A percentile compares a stretch with the other conserved stretches of the same genome.
Evolutionary conservation across 192 early-diverging fungal genomes (phyloP).

Genomic region (Linnemannia exigua): DNA sequence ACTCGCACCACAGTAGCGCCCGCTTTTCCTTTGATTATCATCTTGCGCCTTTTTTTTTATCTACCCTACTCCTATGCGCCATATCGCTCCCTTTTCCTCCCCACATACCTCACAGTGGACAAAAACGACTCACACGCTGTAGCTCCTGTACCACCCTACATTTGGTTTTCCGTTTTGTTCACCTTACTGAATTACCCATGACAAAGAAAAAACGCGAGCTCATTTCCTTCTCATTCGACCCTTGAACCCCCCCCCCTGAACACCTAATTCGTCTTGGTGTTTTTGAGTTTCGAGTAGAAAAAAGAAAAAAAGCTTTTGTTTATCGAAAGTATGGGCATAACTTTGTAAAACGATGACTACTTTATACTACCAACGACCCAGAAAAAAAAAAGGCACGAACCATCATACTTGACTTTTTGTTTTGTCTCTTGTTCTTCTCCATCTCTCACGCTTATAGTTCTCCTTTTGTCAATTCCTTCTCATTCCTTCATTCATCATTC

Average conservation of each 20-base stretch:
- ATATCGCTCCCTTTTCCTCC: neutral
- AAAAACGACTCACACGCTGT: neutral
- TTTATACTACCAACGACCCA: neutral
- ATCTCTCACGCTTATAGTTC: neutral
- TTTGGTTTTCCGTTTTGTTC: neutral
- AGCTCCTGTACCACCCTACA: neutral
- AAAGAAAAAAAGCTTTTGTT: neutral
- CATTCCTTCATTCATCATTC: neutral
- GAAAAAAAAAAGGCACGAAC: neutral
- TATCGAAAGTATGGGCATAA: neutral
- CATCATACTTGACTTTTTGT: neutral
- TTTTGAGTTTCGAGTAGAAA: too few species aligned
- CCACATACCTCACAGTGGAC: neutral
- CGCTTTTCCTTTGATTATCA: neutral
- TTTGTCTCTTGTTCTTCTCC: neutral
- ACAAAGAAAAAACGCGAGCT: constrained; percentile 12
- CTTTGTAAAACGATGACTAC: neutral
- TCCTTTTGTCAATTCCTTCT: neutral
- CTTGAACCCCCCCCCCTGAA: too few species aligned
- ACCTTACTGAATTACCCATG: neutral
- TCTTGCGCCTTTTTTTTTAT: neutral
- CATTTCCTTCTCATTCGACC: neutral
- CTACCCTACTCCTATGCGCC: neutral
- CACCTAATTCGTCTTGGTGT: too few species aligned
- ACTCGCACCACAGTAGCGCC: neutral